These are phyloP conservation scores for Fusarium sublunatum DNA, from an alignment of 2,329 filamentous ascomycete genomes.

Conservation along the genomic window DNA sequence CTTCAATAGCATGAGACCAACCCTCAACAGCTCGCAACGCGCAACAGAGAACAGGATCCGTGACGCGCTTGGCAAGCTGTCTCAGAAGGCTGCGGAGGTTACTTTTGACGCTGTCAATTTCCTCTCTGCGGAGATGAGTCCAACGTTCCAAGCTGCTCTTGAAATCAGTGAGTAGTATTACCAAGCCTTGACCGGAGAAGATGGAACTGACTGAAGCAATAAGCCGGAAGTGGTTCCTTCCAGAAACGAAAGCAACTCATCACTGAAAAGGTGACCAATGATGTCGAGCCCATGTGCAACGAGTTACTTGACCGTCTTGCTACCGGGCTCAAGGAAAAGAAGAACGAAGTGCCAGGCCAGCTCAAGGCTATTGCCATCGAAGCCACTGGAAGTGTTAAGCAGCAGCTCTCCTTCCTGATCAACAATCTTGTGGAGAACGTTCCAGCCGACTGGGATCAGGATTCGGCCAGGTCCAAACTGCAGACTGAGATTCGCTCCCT, in stretches of 20 bases:
- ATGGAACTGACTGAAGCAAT: background rate
- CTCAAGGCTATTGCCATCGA: too few relatives aligned
- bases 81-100: background rate
- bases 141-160: slow-evolving; percentile 1
- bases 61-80: background rate
- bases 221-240: background rate
- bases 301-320: background rate
- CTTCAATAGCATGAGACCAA: background rate
- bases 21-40: background rate
- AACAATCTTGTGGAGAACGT: slow-evolving; percentile 15
- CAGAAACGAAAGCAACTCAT: background rate
- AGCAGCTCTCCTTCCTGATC: background rate
- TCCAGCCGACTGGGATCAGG: background rate
- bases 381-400: too few relatives aligned
- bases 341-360: background rate
- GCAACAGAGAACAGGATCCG: background rate
- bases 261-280: background rate
- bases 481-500: background rate
- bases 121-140: background rate
- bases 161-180: background rate
- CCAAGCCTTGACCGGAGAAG: background rate
- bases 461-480: background rate
- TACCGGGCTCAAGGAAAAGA: background rate
- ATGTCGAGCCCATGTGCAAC: background rate
- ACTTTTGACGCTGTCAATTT: background rate